Conservation (phyloP, 768 basidiomycete genomes). For the Tylopilus sp. region DNA sequence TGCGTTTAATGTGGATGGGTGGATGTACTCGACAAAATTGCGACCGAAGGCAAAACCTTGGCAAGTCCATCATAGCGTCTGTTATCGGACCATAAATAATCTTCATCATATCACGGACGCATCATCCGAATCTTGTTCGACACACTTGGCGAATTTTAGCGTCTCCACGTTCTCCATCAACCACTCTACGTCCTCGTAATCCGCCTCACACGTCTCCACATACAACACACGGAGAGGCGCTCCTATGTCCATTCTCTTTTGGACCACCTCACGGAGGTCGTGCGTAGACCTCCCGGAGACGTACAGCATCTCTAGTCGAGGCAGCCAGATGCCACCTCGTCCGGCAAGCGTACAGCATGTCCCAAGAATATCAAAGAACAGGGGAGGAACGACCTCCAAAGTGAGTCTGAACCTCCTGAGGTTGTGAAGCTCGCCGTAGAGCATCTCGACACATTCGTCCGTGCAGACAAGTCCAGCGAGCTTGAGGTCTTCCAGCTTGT, state of each 20-base stretch:
- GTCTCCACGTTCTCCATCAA: not conserved
- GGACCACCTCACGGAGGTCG: not conserved
- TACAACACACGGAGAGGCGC: not conserved
- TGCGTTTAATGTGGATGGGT: too few relatives aligned
- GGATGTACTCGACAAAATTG: too few relatives aligned
- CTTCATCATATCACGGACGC: too few relatives aligned
- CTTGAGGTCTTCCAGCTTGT: conserved; percentile 49
- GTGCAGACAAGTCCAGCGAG: conserved; percentile 49
- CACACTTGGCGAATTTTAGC: not conserved
- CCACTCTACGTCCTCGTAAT: not conserved
- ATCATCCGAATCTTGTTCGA: not conserved
- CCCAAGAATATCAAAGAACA: not conserved
- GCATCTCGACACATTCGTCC: conserved; percentile 22
- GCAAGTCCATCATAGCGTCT: too few relatives aligned
- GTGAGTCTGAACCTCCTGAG: conserved; percentile 39
- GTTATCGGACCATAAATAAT: too few relatives aligned
- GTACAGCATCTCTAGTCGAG: not conserved
- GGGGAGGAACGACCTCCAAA: too few relatives aligned
- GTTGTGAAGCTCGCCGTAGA: conserved; percentile 48
- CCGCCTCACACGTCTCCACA: not conserved
- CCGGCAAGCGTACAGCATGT: not conserved
- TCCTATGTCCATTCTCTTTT: not conserved
- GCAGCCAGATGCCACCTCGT: not conserved
- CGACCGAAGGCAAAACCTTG: too few relatives aligned
- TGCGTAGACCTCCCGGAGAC: not conserved